Evolutionary conservation across 345 rosid genomes (phyloP).

Genomic region (Diplotaxis tenuifolia): DNA sequence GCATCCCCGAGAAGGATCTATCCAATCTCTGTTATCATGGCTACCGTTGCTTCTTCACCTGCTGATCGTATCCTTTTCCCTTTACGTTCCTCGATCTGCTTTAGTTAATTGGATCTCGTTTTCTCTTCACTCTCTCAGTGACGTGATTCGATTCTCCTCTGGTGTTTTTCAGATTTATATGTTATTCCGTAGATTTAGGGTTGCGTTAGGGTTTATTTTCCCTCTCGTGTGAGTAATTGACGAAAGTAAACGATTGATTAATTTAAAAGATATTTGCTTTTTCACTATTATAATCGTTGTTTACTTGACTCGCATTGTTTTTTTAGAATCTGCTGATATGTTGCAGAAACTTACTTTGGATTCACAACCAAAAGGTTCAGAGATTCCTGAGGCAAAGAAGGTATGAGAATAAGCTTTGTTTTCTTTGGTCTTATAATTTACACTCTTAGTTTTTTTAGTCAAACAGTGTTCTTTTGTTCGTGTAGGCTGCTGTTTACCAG

Average conservation of each 20-base stretch:
- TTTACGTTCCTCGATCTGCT: conserved; percentile 31
- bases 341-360: conserved; percentile 74
- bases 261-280: conserved; percentile 8
- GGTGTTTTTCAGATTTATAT: not conserved
- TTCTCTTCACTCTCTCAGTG: not conserved
- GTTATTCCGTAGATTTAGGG: not conserved
- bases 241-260: not conserved
- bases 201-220: not conserved
- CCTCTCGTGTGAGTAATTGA: not conserved
- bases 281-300: conserved; percentile 17
- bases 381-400: conserved; percentile 75
- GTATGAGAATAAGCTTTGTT: conserved; percentile 23
- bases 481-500: conserved; percentile 61
- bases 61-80: conserved; percentile 75
- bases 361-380: conserved; percentile 58
- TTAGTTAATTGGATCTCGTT: conserved; percentile 27
- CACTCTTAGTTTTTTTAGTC: not conserved
- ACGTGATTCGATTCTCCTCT: not conserved
- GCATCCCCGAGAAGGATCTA: conserved; percentile 44
- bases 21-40: conserved; percentile 45
- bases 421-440: not conserved
- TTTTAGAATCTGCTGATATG: conserved; percentile 70
- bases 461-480: not conserved
- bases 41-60: conserved; percentile 55
- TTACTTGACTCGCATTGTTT: conserved; percentile 51